Evolutionary conservation across 2,329 filamentous ascomycete genomes (phyloP), one percentile per base, ranked within the genome.

Genomic region (Cercospora zeina): DNA sequence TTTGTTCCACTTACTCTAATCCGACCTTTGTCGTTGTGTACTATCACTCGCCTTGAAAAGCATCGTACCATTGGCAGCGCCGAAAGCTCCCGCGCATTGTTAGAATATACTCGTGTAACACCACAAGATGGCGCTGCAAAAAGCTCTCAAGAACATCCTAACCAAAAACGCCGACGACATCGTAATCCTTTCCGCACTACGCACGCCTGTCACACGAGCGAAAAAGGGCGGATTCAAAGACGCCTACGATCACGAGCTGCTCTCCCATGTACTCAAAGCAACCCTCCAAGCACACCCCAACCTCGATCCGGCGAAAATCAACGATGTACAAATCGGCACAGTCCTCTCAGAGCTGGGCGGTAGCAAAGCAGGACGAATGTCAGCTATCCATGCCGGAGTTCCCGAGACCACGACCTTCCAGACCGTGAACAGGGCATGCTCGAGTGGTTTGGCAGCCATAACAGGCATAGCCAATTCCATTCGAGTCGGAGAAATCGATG

Each of bases 321-420:
- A 96, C 70, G 93, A 97, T 73, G 85, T 97, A 3, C 88, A 87
- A 66, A 87, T 97, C 60, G 93, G 93, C 68, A 92, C 91, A 34
- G 93, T 97, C 4, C 86, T 97, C 59, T 91, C 91, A 30, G 92
- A 96, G 76, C 88, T 97, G 13, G 93, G 93, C 67, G 93, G 93
- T 62, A 88, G 85, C 69, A 97, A 97, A 81, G 92, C 92, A 0
- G 91, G 89, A 1, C 89, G 93, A 67, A 96, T 96, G 90, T 91
- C 91, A 49, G 85, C 93, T 70, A 89, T 92, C 77, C 90, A 96
- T 78, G 87, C 88, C 62, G 91, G 91, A 34, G 90, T 88, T 73
- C 84, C 89, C 14, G 83, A 84, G 67, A 83, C 83, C 0, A 92
- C 90, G 0, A 83, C 86, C 13, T 88, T 97, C 69, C 89, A 92